Evolutionary conservation across 257 asterid species (phyloP).

Genomic region (Mitragyna speciosa): DNA sequence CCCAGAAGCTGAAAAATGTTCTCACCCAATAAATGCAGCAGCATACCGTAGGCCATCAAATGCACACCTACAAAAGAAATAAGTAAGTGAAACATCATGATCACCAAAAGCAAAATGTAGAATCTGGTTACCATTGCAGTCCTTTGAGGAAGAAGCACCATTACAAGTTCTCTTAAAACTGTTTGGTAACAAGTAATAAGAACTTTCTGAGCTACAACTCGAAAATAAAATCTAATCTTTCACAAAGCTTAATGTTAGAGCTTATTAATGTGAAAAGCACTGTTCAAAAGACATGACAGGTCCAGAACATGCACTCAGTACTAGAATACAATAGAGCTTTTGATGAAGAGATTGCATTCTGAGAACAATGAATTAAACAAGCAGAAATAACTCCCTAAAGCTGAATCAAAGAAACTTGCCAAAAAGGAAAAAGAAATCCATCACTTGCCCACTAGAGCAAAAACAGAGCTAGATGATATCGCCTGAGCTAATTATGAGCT

Average conservation of each 20-base stretch:
- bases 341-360: not conserved
- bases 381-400: not conserved
- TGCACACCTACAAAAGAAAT: conserved; percentile 68
- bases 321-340: not conserved
- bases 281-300: not conserved
- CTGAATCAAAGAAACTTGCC: not conserved
- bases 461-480: not conserved
- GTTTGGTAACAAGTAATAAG: not conserved
- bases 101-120: conserved; percentile 7
- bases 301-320: not conserved
- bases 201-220: not conserved
- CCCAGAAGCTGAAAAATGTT: conserved; percentile 8
- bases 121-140: not conserved
- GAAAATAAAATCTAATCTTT: not conserved
- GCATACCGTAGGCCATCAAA: conserved; percentile 97
- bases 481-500: not conserved
- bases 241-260: not conserved
- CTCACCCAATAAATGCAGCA: conserved; percentile 94
- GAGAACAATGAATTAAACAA: not conserved
- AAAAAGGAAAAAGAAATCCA: not conserved
- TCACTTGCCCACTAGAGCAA: not conserved
- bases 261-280: not conserved
- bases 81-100: conserved; percentile 21
- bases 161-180: not conserved
- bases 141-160: not conserved